Conservation (phyloP, 106 monocot genomes). For the Dioscorea alata region DNA sequence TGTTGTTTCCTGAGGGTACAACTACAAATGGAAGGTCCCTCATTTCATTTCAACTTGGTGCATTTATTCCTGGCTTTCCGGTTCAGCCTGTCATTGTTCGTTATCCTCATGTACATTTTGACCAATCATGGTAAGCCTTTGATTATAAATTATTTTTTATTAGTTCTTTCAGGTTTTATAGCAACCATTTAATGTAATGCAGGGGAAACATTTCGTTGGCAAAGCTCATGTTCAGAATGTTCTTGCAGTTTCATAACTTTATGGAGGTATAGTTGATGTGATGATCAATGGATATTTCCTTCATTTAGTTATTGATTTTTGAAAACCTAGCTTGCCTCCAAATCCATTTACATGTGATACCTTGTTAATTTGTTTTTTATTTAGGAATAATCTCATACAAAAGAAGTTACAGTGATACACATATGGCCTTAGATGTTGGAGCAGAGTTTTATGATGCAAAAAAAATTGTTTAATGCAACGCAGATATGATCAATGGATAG, state of each 20-base stretch:
- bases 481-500: too few species aligned
- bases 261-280: conserved; percentile 61
- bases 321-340: neutral
- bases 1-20: conserved; percentile 95
- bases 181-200: conserved; percentile 12
- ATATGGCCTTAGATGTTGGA: too few species aligned
- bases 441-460: too few species aligned
- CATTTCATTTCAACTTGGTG: conserved; percentile 91
- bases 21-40: conserved; percentile 90
- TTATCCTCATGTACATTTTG: conserved; percentile 93
- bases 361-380: neutral
- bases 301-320: neutral
- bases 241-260: conserved; percentile 96
- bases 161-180: conserved; percentile 1
- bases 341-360: neutral
- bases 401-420: too few species aligned
- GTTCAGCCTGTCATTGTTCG: conserved; percentile 87
- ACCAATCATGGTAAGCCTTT: conserved; percentile 83
- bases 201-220: conserved; percentile 82
- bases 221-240: conserved; percentile 95
- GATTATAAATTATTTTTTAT: neutral
- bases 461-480: too few species aligned
- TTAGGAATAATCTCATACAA: neutral
- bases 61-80: conserved; percentile 78
- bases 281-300: neutral